A percentile compares a stretch with the other conserved stretches of the same genome.
These are phyloP conservation scores for Chaetomium sp. DNA, from an alignment of 2,329 filamentous ascomycete genomes.

Conservation along the genomic window DNA sequence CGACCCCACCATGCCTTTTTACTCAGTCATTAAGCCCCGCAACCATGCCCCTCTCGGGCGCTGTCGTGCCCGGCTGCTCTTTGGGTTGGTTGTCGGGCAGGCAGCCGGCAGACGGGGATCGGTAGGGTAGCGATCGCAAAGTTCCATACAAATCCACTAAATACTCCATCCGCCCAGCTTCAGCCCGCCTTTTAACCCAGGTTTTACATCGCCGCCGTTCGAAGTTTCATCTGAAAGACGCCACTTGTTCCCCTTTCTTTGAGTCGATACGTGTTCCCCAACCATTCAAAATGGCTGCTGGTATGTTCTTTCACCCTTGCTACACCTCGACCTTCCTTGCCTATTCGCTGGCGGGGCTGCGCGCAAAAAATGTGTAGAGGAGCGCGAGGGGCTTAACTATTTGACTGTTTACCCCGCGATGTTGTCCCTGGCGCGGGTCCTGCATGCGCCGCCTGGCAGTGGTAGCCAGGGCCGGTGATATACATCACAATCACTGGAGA, in stretches of 20 bases:
- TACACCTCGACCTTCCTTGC: no score
- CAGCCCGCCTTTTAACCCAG: not conserved
- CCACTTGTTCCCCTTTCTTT: no score
- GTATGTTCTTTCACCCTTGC: conserved; percentile 8
- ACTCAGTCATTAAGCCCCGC: no score
- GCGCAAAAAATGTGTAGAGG: not conserved
- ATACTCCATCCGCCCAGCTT: not conserved
- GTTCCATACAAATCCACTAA: conserved; percentile 6
- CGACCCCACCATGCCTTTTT: no score
- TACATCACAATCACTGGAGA: no score
- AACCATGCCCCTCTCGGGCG: no score
- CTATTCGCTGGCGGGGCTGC: not conserved
- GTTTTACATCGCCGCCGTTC: not conserved
- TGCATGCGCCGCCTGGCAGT: not conserved
- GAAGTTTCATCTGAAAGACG: not conserved
- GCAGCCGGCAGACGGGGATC: not conserved
- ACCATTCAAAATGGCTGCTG: conserved; percentile 16
- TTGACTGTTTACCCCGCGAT: conserved; percentile 18
- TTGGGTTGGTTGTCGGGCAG: not conserved
- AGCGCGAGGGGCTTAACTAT: not conserved
- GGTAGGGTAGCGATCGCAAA: conserved; percentile 16
- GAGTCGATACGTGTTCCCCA: no score
- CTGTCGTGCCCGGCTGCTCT: no score
- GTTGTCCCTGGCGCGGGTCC: not conserved
- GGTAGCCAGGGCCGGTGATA: not conserved